phyloP scores from a whole-genome alignment of 495 filamentous ascomycete genomes.

The Hypomontagnella monticulosa region DNA sequence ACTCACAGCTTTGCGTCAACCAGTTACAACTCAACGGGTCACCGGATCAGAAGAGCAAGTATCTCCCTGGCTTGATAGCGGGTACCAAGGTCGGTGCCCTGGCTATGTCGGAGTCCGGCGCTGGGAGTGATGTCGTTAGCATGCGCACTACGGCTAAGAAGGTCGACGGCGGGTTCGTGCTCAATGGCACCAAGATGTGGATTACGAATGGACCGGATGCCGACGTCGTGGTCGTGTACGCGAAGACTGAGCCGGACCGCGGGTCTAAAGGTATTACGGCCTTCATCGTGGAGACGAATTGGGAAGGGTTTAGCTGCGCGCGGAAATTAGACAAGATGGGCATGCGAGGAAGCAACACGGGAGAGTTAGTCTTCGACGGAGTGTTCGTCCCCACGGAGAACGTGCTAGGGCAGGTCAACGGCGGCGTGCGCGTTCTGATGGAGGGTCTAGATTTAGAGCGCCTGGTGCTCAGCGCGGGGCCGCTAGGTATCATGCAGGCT shows the following conservation, averaged over 20 bases:
- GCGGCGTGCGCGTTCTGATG: constrained; percentile 92
- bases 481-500: constrained; percentile 94
- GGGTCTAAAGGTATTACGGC: constrained; percentile 94
- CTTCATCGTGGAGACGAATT: constrained; percentile 81
- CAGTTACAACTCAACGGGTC: constrained; percentile 93
- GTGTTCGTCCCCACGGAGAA: constrained; percentile 90
- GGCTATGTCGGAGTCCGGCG: constrained; percentile 93
- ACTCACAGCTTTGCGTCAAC: constrained; percentile 96
- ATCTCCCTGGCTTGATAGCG: constrained; percentile 82
- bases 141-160: constrained; percentile 88
- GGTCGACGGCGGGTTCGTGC: constrained; percentile 83
- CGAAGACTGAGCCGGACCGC: constrained; percentile 84
- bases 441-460: constrained; percentile 94
- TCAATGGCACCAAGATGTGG: constrained; percentile 99
- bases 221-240: constrained; percentile 89
- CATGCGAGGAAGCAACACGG: constrained; percentile 97
- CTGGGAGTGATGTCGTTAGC: constrained; percentile 92
- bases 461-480: constrained; percentile 90
- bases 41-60: constrained; percentile 77
- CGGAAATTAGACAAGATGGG: constrained; percentile 98
- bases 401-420: constrained; percentile 80
- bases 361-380: constrained; percentile 90
- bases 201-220: constrained; percentile 98
- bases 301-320: constrained; percentile 82
- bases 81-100: constrained; percentile 87